Base-by-base conservation (phyloP, 1,139 yeast species). In the Kurtzmaniella quercitrusa region DNA sequence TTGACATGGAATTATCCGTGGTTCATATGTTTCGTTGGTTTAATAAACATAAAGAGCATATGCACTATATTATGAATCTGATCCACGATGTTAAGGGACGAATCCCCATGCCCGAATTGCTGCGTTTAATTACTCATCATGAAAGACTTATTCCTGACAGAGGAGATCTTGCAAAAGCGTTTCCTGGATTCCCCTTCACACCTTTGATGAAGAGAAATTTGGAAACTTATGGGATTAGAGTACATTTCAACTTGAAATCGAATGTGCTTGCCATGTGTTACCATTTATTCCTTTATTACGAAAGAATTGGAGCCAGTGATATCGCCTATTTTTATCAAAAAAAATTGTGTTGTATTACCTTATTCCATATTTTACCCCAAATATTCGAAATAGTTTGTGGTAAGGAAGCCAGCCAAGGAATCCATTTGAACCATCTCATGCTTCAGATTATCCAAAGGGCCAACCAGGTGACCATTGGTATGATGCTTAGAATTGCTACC, bases 271-370 rank as follows among this genome's bases (percentile, higher is more conserved):
- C 65, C 1, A 40, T 69, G 2, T 56, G 52, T 31, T 56, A 51
- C 43, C 72, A 69, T 46, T 42, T 70, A 9, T 61, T 53, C 43
- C 50, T 64, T 29, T 21, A 58, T 44, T 60, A 57, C 29, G 58
- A 52, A 34, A 45, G 48, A 36, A 42, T 46, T 37, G 45, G 50
- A 25, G 53, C 58, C 34, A 43, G 52, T 16, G 55, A 53, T 25
- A 45, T 43, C 11, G 48, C 60, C 3, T 59, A 45, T 45, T 49
- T 49, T 38, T 59, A 58, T 42, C 50, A 48, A 43, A 47, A 51
- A 39, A 58, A 55, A 34, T 50, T 58, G 38, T 48, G 50, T 38
- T 50, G 50, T 17, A 50, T 53, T 11, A 47, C 51, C 34, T 46
- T 47, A 5, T 55, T 53, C 7, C 59, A 56, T 38, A 44, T 60